Base-by-base conservation (phyloP, 495 filamentous ascomycete species). In the Glutinoglossum americanum region DNA sequence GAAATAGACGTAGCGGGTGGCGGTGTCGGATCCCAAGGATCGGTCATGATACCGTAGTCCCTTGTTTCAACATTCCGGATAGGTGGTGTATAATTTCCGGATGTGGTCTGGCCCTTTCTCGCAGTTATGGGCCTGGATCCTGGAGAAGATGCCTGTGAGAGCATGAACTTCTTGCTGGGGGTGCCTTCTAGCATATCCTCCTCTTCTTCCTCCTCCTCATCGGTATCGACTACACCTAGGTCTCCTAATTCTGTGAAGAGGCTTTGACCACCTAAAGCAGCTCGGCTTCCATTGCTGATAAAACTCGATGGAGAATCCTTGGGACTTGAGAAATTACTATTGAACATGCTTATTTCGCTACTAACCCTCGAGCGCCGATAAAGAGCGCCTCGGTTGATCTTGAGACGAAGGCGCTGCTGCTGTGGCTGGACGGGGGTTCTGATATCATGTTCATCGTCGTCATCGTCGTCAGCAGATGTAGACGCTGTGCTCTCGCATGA, bases 401-500 rank as follows among this genome's bases (percentile, higher is more conserved):
- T 78, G 23, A 89, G 70, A 41, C 83, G 81, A 67, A 86, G 82
- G 35, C 80, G 78, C 59, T 84, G 83, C 17, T 78, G 72, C 23
- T 81, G 73, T 26, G 70, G 66, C 54, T 83, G 76, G 25, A 78
- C 72, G 15, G 84, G 80, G 3, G 84, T 88, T 54, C 73, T 77
- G 17, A 78, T 61, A 6, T 71, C 71, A 13, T 59, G 51, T 23
- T 56, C 72, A 26, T 73, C 68, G 56, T 76, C 78, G 27, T 82
- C 79, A 49, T 81, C 81, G 26, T 94, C 88, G 58, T 94, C 89
- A 25, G 74, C 81, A 26, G 86, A 89, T 4, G 85, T 89, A 10
- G 90, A 95, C 21, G 89, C 90, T 6, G 89, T 94, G 71, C 89
- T 96, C 60, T 83, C 75, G 64, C 83, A 85, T 6, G 88, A 89